These are phyloP conservation scores for Laguncularia racemosa DNA, from an alignment of 345 rosid species.

Conservation along the genomic window DNA sequence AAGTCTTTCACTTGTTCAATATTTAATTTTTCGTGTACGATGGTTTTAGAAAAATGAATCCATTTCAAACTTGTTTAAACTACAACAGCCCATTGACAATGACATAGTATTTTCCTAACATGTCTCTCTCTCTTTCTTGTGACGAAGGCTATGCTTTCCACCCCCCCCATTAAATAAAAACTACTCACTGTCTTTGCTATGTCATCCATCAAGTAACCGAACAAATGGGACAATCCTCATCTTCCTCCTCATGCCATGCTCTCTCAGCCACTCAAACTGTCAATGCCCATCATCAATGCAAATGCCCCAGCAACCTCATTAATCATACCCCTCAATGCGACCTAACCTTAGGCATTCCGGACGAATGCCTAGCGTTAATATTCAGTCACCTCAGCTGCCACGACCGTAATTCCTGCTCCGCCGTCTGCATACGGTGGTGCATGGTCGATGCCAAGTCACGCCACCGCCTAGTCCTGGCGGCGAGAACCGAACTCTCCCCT, in stretches of 20 bases:
- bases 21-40: no score
- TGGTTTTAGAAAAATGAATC: no score
- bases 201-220: neutral
- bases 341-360: constrained; percentile 19
- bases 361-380: constrained; percentile 23
- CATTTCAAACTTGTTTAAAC: no score
- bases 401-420: constrained; percentile 28
- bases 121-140: neutral
- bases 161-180: neutral
- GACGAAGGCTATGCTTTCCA: no score
- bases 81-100: no score
- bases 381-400: constrained; percentile 14
- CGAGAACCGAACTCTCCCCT: constrained; percentile 21
- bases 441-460: constrained; percentile 22
- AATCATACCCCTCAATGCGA: neutral
- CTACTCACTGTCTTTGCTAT: neutral
- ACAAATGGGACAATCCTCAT: constrained; percentile 24
- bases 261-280: neutral
- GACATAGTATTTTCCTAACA: no score
- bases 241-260: constrained; percentile 7
- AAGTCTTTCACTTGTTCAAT: no score
- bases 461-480: constrained; percentile 18
- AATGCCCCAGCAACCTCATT: neutral
- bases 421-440: constrained; percentile 30
- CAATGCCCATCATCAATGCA: neutral